These are phyloP conservation scores for Naganishia onofrii DNA, from an alignment of 768 basidiomycete genomes.

Conservation along the genomic window DNA sequence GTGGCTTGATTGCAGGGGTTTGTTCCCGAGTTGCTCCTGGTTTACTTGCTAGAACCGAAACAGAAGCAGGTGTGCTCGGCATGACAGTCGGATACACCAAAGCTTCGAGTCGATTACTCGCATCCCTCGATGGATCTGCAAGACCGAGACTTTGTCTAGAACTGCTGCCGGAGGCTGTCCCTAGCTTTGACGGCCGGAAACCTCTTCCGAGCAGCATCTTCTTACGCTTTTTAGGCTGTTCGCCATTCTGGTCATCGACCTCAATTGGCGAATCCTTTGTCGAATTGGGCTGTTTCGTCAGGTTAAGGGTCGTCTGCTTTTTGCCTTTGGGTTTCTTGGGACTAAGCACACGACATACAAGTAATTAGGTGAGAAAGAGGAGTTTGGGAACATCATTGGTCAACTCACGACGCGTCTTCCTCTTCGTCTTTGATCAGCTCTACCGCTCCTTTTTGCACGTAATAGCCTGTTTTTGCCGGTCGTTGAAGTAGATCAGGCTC, in stretches of 20 bases:
- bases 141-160: not conserved
- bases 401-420: slow-evolving; percentile 19
- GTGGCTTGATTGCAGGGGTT: not conserved
- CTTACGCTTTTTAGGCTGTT: slow-evolving; percentile 24
- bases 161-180: not conserved
- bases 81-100: not conserved
- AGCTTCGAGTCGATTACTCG: not conserved
- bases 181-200: slow-evolving; percentile 11
- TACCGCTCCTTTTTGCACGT: slow-evolving; percentile 83
- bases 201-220: slow-evolving; percentile 22
- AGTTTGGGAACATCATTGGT: too few species aligned
- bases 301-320: slow-evolving; percentile 12
- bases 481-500: slow-evolving; percentile 85
- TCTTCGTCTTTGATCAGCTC: slow-evolving; percentile 69
- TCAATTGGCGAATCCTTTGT: not conserved
- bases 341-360: not conserved
- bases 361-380: not conserved
- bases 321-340: slow-evolving; percentile 2
- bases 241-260: not conserved
- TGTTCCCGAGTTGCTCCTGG: not conserved
- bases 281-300: not conserved
- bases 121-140: not conserved
- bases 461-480: slow-evolving; percentile 78
- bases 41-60: not conserved
- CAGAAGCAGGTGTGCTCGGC: not conserved